A percentile compares a stretch with the other conserved stretches of the same genome.
Evolutionary conservation across 2,329 filamentous ascomycete genomes (phyloP).

Genomic region (Lachnellula occidentalis): DNA sequence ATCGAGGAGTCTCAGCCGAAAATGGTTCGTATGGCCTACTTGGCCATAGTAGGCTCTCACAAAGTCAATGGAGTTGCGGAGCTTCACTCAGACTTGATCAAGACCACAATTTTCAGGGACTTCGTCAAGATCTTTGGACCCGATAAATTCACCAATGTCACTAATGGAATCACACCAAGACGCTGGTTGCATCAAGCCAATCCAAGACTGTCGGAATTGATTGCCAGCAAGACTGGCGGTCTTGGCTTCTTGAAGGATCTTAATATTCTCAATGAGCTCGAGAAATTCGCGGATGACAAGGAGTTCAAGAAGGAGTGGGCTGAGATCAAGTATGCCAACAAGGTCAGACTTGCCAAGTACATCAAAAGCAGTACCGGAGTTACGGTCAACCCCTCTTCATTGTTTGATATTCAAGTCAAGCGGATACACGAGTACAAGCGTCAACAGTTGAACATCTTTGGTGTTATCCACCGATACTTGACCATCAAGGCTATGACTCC

Average conservation of each 20-base stretch:
- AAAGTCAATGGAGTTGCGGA: slow-evolving; percentile 99
- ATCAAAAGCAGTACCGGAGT: slow-evolving; percentile 79
- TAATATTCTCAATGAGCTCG: slow-evolving; percentile 78
- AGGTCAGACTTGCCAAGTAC: slow-evolving; percentile 83
- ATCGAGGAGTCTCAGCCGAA: slow-evolving; percentile 96
- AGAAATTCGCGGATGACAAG: slow-evolving; percentile 78
- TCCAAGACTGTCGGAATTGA: slow-evolving; percentile 83
- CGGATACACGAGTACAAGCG: slow-evolving; percentile 99
- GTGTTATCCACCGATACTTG: slow-evolving; percentile 91
- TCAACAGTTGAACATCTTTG: slow-evolving; percentile 98
- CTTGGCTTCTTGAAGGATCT: slow-evolving; percentile 86
- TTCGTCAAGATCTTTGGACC: slow-evolving; percentile 92
- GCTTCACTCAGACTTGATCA: slow-evolving; percentile 94
- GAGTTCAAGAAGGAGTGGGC: slow-evolving; percentile 91
- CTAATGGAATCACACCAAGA: slow-evolving; percentile 93
- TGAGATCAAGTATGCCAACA: slow-evolving; percentile 95
- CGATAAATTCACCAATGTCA: slow-evolving; percentile 98
- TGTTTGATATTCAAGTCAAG: slow-evolving; percentile 98
- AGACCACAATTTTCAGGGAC: slow-evolving; percentile 99
- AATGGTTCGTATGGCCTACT: slow-evolving; percentile 95
- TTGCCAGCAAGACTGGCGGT: slow-evolving; percentile 81
- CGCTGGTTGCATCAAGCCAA: slow-evolving; percentile 98
- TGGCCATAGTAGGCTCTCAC: slow-evolving; percentile 95
- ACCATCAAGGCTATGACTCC: slow-evolving; percentile 78
- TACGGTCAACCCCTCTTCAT: slow-evolving; percentile 75